Conservation (phyloP, 2,329 filamentous ascomycete genomes). For the Arthrobotrys musiformis region DNA sequence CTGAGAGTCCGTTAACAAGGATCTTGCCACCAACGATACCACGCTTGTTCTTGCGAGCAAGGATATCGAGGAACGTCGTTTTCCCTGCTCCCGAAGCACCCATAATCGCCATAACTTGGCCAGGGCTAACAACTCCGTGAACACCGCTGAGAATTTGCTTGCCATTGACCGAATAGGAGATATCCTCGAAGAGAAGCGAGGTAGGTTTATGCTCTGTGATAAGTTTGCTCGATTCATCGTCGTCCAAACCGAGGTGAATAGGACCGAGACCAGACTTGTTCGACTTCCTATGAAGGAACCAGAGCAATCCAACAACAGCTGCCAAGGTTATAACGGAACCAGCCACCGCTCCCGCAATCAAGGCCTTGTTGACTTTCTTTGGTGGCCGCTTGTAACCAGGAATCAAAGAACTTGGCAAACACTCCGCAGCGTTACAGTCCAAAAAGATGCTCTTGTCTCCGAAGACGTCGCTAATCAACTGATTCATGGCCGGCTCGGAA, state of each 20-base stretch:
- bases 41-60: conserved; percentile 96
- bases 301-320: conserved; percentile 67
- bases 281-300: conserved; percentile 85
- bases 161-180: conserved; percentile 86
- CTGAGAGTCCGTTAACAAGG: conserved; percentile 91
- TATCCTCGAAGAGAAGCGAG: conserved; percentile 85
- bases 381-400: conserved; percentile 89
- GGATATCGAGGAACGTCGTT: conserved; percentile 94
- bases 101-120: conserved; percentile 98
- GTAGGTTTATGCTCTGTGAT: conserved; percentile 93
- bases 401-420: conserved; percentile 89
- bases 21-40: conserved; percentile 82
- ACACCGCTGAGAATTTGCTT: conserved; percentile 85
- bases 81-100: conserved; percentile 97
- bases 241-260: conserved; percentile 83
- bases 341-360: conserved; percentile 94
- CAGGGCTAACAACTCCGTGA: conserved; percentile 86
- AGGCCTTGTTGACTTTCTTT: conserved; percentile 94
- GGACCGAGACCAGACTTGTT: conserved; percentile 72
- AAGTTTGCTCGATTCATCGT: conserved; percentile 85
- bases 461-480: conserved; percentile 86
- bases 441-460: conserved; percentile 90
- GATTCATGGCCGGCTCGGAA: conserved; percentile 90
- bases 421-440: conserved; percentile 86
- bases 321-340: conserved; percentile 78